Evolutionary conservation across 495 filamentous ascomycete species (phyloP), one percentile per base, ranked within the genome.

Genomic region (Penicillium antarcticum): DNA sequence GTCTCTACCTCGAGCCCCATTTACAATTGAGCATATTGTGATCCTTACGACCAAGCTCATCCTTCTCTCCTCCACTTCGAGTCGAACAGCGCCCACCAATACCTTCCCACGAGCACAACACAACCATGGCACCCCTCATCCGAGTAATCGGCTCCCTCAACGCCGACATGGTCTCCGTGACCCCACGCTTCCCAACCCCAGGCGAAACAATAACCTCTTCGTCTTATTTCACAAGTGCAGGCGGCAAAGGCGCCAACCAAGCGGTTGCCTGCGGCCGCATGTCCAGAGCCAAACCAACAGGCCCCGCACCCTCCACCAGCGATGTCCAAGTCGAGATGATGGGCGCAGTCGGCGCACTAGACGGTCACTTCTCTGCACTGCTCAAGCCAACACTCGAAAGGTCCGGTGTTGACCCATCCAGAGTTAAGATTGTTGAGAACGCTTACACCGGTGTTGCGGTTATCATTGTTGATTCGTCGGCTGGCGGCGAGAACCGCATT

Each of bases 171-270:
- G 86, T 95, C 37, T 90, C 89, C 34, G 81, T 86, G 51, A 95
- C 92, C 26, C 78, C 89, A 0, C 90, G 94, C 34, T 78, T 96
- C 51, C 94, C 94, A 2, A 67, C 73, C 0, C 79, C 87, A 3
- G 94, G 94, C 51, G 94, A 98, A 62, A 98, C 94, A 4, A 79
- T 98, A 34, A 92, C 86, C 2, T 77, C 89, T n/a, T 77, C 73
- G 46, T 81, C 82, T 5, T 95, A 94, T 75, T 76, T 80, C 63
- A 88, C 83, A 36, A 91, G 87, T 42, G 83, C 85, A 12, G 94
- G 94, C 47, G 94, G 94, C 36, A 98, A 98, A 72, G 94, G 94
- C 53, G 90, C 91, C 31, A 98, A 98, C 75, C 94, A 97, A 72
- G 91, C 91, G 39, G 88, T 96, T 36, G 92, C 92, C 6, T 83